These are phyloP conservation scores for Phialocephala sp. DNA, from an alignment of 2,329 filamentous ascomycete genomes.

Conservation along the genomic window DNA sequence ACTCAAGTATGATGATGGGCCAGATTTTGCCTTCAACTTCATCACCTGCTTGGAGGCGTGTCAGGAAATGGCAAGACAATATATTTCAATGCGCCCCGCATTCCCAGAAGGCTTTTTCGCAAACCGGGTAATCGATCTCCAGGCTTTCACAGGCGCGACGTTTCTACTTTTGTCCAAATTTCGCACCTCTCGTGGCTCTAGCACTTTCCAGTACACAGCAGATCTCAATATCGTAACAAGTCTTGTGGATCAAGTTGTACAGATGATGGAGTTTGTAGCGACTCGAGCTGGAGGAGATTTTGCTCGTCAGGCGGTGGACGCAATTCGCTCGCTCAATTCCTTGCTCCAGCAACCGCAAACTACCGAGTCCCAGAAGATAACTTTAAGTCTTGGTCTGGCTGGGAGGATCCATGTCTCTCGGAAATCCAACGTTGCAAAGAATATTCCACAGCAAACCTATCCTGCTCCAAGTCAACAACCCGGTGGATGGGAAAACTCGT, in stretches of 20 bases:
- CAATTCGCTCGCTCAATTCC: slow-evolving; percentile 8
- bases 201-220: slow-evolving; percentile 6
- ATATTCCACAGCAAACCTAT: neutral
- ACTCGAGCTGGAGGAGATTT: slow-evolving; percentile 15
- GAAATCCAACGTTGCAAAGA: slow-evolving; percentile 4
- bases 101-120: slow-evolving; percentile 18
- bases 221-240: slow-evolving; percentile 5
- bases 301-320: slow-evolving; percentile 16
- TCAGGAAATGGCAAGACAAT: slow-evolving; percentile 17
- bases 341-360: slow-evolving; percentile 17
- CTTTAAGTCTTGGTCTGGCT: slow-evolving; percentile 16
- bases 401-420: slow-evolving; percentile 21
- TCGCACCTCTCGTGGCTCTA: slow-evolving; percentile 8
- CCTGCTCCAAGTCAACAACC: slow-evolving; percentile 3
- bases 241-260: slow-evolving; percentile 14
- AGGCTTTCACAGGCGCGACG: slow-evolving; percentile 16
- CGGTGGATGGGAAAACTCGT: slow-evolving; percentile 2
- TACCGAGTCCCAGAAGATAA: slow-evolving; percentile 15
- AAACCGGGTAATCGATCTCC: slow-evolving; percentile 17
- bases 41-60: slow-evolving; percentile 17
- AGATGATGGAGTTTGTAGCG: slow-evolving; percentile 14
- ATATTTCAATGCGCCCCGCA: slow-evolving; percentile 16
- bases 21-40: slow-evolving; percentile 20
- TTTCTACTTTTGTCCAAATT: slow-evolving; percentile 15
- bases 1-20: slow-evolving; percentile 17